phyloP scores from a whole-genome alignment of 1,139 yeast species.

The Taphrina pruni region DNA sequence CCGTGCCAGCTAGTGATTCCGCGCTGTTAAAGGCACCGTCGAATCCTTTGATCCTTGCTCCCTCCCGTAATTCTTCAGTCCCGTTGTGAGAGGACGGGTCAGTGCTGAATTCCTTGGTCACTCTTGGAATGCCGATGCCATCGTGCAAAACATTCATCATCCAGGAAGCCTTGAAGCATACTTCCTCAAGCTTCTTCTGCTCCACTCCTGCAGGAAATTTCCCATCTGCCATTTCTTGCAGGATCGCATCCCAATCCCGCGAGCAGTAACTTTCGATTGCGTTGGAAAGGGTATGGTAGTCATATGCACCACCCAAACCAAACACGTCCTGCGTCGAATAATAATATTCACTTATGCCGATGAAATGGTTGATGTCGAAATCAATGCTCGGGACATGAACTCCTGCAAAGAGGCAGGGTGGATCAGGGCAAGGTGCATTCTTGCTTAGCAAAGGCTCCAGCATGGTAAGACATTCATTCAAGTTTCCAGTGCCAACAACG shows the following conservation, averaged over 20 bases:
- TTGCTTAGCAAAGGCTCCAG: constrained; percentile 62
- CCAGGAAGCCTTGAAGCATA: constrained; percentile 77
- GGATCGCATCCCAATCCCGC: constrained; percentile 57
- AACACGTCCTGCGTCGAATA: constrained; percentile 65
- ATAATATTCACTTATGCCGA: constrained; percentile 86
- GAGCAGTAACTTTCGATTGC: constrained; percentile 59
- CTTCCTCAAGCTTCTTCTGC: constrained; percentile 56
- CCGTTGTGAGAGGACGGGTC: constrained; percentile 38
- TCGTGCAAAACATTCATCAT: constrained; percentile 70
- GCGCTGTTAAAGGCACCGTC: constrained; percentile 63
- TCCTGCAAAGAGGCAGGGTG: constrained; percentile 55
- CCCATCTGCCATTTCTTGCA: constrained; percentile 50
- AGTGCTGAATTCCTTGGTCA: constrained; percentile 34
- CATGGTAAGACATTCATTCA: constrained; percentile 59
- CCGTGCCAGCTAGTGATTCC: constrained; percentile 66
- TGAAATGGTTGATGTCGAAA: constrained; percentile 68
- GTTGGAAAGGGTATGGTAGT: constrained; percentile 54
- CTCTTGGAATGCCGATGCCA: constrained; percentile 70
- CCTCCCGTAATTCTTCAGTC: constrained; percentile 50
- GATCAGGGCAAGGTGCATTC: constrained; percentile 55
- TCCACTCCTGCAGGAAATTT: constrained; percentile 52
- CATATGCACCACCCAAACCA: constrained; percentile 54
- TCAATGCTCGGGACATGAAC: constrained; percentile 70
- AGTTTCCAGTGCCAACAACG: constrained; percentile 64
- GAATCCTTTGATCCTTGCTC: constrained; percentile 41